phyloP scores from a whole-genome alignment of 768 basidiomycete genomes.

The Scleroderma bovista region DNA sequence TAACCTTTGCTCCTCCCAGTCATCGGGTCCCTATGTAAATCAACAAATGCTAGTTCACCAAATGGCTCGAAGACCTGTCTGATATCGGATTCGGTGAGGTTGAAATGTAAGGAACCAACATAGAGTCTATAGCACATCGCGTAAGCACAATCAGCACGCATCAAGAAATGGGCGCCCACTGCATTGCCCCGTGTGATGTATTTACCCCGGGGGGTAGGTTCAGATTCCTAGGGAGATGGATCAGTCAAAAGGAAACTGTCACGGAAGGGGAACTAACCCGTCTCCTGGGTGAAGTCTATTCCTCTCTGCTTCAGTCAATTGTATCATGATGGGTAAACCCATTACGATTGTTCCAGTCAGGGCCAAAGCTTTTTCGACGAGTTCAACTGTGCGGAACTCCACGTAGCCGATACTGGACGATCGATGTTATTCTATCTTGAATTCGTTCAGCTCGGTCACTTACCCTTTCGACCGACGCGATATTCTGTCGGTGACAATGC shows the following conservation, averaged over 20 bases:
- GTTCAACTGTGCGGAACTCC: conserved; percentile 86
- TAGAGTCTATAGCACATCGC: conserved; percentile 60
- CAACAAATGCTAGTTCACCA: conserved; percentile 96
- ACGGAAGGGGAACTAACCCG: conserved; percentile 46
- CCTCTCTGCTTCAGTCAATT: conserved; percentile 94
- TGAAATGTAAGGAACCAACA: conserved; percentile 95
- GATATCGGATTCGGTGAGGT: conserved; percentile 94
- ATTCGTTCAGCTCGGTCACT: conserved; percentile 16
- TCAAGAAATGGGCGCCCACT: conserved; percentile 45
- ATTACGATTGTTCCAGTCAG: conserved; percentile 95
- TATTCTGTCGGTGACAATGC: conserved; percentile 92
- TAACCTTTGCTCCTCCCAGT: conserved; percentile 97
- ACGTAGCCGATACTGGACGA: conserved; percentile 88
- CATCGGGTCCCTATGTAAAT: conserved; percentile 92
- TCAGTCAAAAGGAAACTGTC: conserved; percentile 8
- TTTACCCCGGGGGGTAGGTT: conserved; percentile 83
- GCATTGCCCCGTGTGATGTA: conserved; percentile 77
- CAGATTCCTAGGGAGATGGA: conserved; percentile 48
- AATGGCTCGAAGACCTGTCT: conserved; percentile 99
- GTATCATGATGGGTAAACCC: conserved; percentile 96
- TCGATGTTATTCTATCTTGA: conserved; percentile 2
- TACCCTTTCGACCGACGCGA: conserved; percentile 98
- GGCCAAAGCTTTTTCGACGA: conserved; percentile 85
- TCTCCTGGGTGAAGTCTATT: conserved; percentile 87
- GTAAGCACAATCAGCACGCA: conserved; percentile 9